phyloP scores from a whole-genome alignment of 106 monocot species.

The Gastrodia elata region DNA sequence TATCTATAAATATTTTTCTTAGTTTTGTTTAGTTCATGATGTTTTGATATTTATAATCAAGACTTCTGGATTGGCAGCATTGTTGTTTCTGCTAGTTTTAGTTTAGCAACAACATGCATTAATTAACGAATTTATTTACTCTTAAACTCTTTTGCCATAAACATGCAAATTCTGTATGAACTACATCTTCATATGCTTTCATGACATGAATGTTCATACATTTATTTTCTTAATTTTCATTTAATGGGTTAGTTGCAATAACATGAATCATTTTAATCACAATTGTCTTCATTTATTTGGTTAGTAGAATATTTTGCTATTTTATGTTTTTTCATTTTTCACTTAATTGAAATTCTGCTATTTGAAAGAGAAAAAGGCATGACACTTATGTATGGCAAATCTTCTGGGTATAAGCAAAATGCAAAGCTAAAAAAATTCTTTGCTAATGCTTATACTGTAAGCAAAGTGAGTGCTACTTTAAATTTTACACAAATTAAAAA shows the following conservation, averaged over 20 bases:
- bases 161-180: background rate
- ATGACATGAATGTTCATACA: background rate
- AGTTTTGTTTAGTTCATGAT: background rate
- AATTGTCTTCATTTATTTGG: too few relatives aligned
- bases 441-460: too few relatives aligned
- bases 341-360: too few relatives aligned
- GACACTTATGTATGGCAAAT: too few relatives aligned
- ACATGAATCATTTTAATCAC: too few relatives aligned
- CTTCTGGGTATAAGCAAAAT: too few relatives aligned
- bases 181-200: background rate
- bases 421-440: too few relatives aligned
- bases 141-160: background rate
- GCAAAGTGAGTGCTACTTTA: too few relatives aligned
- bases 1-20: conserved; percentile 17
- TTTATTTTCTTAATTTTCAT: background rate
- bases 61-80: background rate
- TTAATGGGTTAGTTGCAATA: background rate
- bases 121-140: background rate
- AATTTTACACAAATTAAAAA: too few relatives aligned
- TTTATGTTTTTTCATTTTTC: too few relatives aligned
- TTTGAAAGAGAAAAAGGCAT: too few relatives aligned
- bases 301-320: too few relatives aligned
- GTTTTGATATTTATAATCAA: conserved; percentile 5
- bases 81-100: background rate
- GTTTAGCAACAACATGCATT: background rate